Base-by-base conservation (phyloP, 83 land plant species). In the Larix sibirica region DNA sequence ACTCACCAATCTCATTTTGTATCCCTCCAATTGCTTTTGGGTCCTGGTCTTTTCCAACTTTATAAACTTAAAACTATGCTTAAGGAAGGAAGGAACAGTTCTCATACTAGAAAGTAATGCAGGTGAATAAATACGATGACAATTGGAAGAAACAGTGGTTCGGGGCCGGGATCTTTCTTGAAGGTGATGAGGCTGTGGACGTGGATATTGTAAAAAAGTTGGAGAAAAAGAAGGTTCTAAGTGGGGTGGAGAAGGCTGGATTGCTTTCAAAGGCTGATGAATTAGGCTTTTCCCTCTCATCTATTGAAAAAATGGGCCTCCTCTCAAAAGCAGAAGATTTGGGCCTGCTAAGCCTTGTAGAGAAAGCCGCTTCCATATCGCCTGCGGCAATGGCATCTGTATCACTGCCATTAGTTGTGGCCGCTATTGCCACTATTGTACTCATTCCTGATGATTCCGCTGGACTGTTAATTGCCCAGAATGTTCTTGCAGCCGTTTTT, bases 301-400 rank as follows among this genome's bases (percentile, higher is more conserved):
- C 95, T 31, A 92, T 97, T 70, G 99, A 97, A 86, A 90, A 88
- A 85, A 82, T 95, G 8, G 98, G 98, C 2, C 76, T 97, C 56
- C 83, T 97, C 80, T 97, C 99, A 83, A 97, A 95, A 73, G 99
- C 99, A 0, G 99, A 97, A 87, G 95, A 97, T 33, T 89, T 97
- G 13, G 99, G 99, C 65, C 87, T 97, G 47, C 90, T 97, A 58
- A 95, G 98, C 89, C 81, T 97, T 62, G 89, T 92, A 3, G 99
- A 95, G 88, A 91, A 83, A 20, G 85, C 86, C 17, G 96, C 98
- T 21, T 80, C 91, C n/a, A 73, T 83, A 4, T 95, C 98, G 0
- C 99, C 99, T 12, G 84, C 96, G 4, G 95, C 83, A 9, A 84
- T 97, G 28, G 99, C 99, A 9, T 95, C 99, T 20, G 85, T 90